Conservation (phyloP, 1,284 basidiomycete species). For the Cerioporus squamosus region DNA sequence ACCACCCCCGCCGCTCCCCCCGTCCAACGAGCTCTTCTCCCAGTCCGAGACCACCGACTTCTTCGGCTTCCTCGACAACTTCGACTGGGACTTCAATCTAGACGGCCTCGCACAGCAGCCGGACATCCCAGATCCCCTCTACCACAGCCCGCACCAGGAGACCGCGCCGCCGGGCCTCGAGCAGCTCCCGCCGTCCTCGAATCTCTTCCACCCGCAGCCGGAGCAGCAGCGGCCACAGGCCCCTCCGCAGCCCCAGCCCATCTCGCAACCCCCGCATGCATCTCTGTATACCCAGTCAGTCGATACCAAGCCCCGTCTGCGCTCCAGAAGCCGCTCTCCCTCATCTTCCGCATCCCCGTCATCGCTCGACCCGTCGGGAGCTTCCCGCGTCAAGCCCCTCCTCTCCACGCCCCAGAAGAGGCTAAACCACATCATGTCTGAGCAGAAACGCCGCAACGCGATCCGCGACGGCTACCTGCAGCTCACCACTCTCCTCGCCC, state of each 20-base stretch:
- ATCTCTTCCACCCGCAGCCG: conserved; percentile 15
- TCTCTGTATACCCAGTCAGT: neutral
- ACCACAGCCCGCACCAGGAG: conserved; percentile 24
- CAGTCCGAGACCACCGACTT: conserved; percentile 71
- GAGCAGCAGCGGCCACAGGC: conserved; percentile 2
- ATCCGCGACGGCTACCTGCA: conserved; percentile 90
- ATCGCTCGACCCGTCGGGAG: conserved; percentile 22
- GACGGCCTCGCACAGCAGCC: conserved; percentile 37
- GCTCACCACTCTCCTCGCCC: conserved; percentile 77
- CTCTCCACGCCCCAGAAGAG: conserved; percentile 87
- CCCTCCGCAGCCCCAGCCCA: neutral
- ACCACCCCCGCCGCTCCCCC: conserved; percentile 59
- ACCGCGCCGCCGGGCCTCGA: conserved; percentile 21
- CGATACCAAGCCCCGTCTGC: conserved; percentile 14
- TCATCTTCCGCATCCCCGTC: conserved; percentile 26
- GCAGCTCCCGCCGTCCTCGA: conserved; percentile 16
- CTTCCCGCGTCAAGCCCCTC: conserved; percentile 51
- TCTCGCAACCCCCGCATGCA: conserved; percentile 4
- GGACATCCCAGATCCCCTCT: conserved; percentile 16
- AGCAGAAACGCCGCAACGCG: conserved; percentile 88
- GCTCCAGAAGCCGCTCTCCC: conserved; percentile 18
- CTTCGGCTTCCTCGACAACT: conserved; percentile 78
- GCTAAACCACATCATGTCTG: conserved; percentile 92
- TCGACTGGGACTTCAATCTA: conserved; percentile 60
- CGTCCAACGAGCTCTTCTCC: conserved; percentile 77